Evolutionary conservation across 108 stramenopile species (phyloP), one percentile per base, ranked within the genome.

Genomic region (Nitzschia inconspicua): DNA sequence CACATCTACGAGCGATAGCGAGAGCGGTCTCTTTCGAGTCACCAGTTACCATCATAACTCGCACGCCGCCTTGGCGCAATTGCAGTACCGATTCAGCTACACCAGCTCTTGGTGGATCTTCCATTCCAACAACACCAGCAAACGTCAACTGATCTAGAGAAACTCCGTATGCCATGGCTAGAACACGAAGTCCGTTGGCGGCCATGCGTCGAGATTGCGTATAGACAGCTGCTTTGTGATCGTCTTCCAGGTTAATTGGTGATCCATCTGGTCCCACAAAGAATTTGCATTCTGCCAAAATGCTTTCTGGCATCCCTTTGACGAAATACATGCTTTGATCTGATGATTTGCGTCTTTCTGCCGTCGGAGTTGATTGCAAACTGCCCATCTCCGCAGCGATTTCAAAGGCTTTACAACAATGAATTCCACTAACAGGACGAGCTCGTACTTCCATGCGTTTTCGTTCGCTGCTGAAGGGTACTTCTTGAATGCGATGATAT

Each of bases 41-140:
- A 14, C 98, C 98, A 0, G 98, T 99, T 27, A 99, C 90, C 97
- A 99, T 99, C 53, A 95, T 76, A 16, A 95, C 90, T 34, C 89
- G 81, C 0, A 96, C 91, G 13, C 95, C 94, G 49, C 89, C 71
- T 37, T 66, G 76, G 44, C 92, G 85, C 37, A 97, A 70, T 22
- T 77, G 71, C 20, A 72, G 44, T 30, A 97, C 91, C 37, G 90
- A 83, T 35, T 85, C 80, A 7, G 66, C 52, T 1, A 93, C 97
- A 19, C 92, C 94, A 3, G 79, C 78, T 19, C 97, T 56, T 1
- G 94, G 95, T 9, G 98, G 97, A 64, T 99, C 98, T 66, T 89
- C 82, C 68, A 98, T 80, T 42, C 93, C 97, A 24, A 96, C 56
- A 10, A 99, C 46, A 4, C 97, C 97, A 13, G 92, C 89, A 75